phyloP scores from a whole-genome alignment of 257 asterid genomes.

The Lithospermum erythrorhizon region DNA sequence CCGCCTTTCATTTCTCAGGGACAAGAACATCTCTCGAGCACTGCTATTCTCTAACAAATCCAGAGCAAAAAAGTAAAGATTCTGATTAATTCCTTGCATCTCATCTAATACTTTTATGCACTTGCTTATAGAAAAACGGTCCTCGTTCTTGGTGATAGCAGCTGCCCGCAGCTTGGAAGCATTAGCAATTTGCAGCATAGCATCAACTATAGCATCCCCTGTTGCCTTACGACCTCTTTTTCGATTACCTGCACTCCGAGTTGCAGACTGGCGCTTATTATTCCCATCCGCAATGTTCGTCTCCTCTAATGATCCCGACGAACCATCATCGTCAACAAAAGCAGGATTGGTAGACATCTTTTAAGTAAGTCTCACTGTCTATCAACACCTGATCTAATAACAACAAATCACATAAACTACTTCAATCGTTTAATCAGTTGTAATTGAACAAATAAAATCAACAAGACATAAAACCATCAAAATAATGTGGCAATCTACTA shows the following conservation, averaged over 20 bases:
- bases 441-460: too few relatives aligned
- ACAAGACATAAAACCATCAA: too few relatives aligned
- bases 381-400: constrained; percentile 14
- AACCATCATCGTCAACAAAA: constrained; percentile 63
- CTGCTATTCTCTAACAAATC: constrained; percentile 69
- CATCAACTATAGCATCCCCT: constrained; percentile 86
- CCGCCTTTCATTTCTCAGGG: constrained; percentile 66
- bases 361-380: constrained; percentile 24
- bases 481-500: too few relatives aligned
- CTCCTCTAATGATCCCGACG: constrained; percentile 87
- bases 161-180: constrained; percentile 95
- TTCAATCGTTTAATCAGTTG: not conserved
- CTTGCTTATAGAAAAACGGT: constrained; percentile 70
- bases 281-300: constrained; percentile 60
- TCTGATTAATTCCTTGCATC: constrained; percentile 71
- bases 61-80: constrained; percentile 60
- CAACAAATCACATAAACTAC: not conserved
- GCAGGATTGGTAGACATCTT: constrained; percentile 67
- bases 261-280: constrained; percentile 40
- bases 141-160: constrained; percentile 68
- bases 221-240: constrained; percentile 87
- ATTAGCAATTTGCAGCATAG: constrained; percentile 89
- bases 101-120: constrained; percentile 77
- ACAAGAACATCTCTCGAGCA: constrained; percentile 64
- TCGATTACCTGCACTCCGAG: constrained; percentile 52